Conservation (phyloP, 371 early-diverging fungal genomes). For the Syncephalastrum contaminatum region DNA sequence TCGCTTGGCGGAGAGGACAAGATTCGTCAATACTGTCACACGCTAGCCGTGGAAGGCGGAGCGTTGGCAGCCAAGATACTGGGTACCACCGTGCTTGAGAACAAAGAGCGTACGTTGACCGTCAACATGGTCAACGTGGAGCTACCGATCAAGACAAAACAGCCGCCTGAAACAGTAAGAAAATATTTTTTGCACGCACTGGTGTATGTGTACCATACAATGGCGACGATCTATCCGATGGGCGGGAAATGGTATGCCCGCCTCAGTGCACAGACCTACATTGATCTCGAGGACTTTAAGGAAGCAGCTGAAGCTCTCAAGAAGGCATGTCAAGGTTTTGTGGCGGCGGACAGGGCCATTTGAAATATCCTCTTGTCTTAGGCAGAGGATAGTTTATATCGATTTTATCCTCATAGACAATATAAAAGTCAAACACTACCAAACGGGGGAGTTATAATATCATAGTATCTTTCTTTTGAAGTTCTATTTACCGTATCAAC, state of each 20-base stretch:
- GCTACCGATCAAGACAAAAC: conserved; percentile 25
- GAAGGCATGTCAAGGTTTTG: conserved; percentile 25
- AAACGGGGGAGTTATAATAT: no score
- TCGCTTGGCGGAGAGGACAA: conserved; percentile 51
- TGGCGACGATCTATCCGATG: no score
- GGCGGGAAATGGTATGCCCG: conserved; percentile 51
- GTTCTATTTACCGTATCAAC: no score
- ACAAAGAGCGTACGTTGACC: conserved; percentile 34
- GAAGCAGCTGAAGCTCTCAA: conserved; percentile 43
- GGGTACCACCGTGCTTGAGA: conserved; percentile 54
- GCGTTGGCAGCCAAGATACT: conserved; percentile 52
- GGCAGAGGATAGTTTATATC: no score
- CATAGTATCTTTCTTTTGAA: no score
- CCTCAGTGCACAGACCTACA: conserved; percentile 61
- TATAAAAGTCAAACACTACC: no score
- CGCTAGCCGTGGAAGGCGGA: conserved; percentile 55
- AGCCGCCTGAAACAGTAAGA: no score
- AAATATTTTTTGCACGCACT: no score
- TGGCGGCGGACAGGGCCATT: no score
- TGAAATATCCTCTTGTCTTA: no score
- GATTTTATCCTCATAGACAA: no score
- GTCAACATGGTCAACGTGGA: conserved; percentile 57
- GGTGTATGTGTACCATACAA: no score
- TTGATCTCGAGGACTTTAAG: conserved; percentile 52
- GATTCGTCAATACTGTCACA: conserved; percentile 52